Conservation (phyloP, 495 filamentous ascomycete species). For the Penicillium nucicola region DNA sequence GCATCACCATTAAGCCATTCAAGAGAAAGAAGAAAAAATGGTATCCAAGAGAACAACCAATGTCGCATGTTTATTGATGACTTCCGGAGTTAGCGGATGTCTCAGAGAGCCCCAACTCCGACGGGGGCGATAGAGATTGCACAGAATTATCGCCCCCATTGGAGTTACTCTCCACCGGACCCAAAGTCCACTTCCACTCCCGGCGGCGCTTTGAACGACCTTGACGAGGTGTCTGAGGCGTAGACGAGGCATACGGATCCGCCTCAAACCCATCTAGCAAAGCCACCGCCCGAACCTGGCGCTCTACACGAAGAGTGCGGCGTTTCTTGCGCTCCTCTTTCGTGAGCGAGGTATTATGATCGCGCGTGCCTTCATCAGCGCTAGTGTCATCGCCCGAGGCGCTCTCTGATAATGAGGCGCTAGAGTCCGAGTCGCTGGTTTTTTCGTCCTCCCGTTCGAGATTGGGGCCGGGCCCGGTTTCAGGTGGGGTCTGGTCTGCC, state of each 20-base stretch:
- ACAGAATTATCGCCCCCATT: background rate
- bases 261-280: slow-evolving; percentile 36
- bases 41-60: background rate
- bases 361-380: slow-evolving; percentile 7
- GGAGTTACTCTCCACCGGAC: slow-evolving; percentile 24
- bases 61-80: background rate
- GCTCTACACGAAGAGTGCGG: slow-evolving; percentile 34
- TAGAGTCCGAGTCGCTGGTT: slow-evolving; percentile 39
- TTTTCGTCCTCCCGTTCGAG: slow-evolving; percentile 38
- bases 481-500: slow-evolving; percentile 9
- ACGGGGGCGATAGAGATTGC: background rate
- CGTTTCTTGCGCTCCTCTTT: slow-evolving; percentile 36
- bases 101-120: background rate
- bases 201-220: slow-evolving; percentile 48
- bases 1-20: slow-evolving; percentile 15
- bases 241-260: slow-evolving; percentile 29
- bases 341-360: slow-evolving; percentile 8
- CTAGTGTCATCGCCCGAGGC: slow-evolving; percentile 42
- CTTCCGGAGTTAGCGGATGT: background rate
- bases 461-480: background rate
- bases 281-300: slow-evolving; percentile 42
- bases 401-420: slow-evolving; percentile 31
- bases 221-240: slow-evolving; percentile 49
- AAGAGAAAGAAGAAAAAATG: background rate
- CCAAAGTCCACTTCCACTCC: slow-evolving; percentile 59